Evolutionary conservation across 106 monocot genomes (phyloP), one percentile per base, ranked within the genome.

Genomic region (Gastrodia elata): DNA sequence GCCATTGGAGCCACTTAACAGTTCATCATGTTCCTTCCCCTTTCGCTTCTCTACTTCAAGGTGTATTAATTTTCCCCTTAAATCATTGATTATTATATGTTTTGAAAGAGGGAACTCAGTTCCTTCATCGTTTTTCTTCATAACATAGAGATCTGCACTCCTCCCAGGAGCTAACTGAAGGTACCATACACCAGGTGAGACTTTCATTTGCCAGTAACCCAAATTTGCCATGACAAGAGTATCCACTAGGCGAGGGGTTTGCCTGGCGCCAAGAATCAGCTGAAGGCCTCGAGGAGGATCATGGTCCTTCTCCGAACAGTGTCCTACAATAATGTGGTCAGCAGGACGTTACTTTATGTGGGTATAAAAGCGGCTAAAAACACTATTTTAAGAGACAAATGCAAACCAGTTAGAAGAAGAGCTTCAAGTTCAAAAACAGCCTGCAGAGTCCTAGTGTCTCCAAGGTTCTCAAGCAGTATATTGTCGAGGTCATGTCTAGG

Each of bases 151-250:
- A 38, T 97, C 90, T 18, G 97, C 73, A 83, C 93, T 97, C 72
- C 90, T 82, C 24, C 97, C 97, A 81, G 92, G 90, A 64, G 97
- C 97, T 61, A 93, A 77, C 74, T 97, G 90, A 38, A 97, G 84
- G 81, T 88, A 90, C 90, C 90, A 93, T 38, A 90, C 86, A 34
- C 93, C 93, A 77, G 97, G 97, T 26, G 87, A 86, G 72, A 93
- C 90, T 77, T 97, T 97, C 97, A 97, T 97, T 76, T 97, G 97
- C 97, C 92, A 97, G 76, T 97, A 97, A 49, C 97, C 97, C 55
- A 97, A 88, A 71, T 97, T 97, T 37, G 90, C 87, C 97, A 97
- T 97, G 64, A 97, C 97, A 78, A 97, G 88, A 14, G 97, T 97
- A 78, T 97, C 97, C 34, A 97, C 90, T 76, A 93, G 42, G 71